A percentile compares a stretch with the other conserved stretches of the same genome.
Evolutionary conservation across 2,329 filamentous ascomycete species (phyloP).

Genomic region (Colletotrichum liaoningense): DNA sequence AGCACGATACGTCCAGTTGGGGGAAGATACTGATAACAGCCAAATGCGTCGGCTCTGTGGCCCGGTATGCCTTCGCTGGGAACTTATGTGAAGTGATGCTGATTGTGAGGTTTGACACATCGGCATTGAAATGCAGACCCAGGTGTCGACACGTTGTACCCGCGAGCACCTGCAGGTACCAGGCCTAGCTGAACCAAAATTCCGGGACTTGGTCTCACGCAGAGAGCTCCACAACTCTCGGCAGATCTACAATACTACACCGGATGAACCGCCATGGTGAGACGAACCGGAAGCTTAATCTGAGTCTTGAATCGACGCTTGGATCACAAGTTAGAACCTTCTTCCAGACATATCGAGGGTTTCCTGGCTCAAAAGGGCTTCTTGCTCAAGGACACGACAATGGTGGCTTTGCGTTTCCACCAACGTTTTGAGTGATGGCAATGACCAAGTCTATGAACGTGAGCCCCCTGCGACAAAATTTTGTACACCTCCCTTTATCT

Average conservation of each 20-base stretch:
- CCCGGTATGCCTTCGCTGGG: too few relatives aligned
- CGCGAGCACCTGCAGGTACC: background rate
- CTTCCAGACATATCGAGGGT: background rate
- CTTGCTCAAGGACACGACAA: background rate
- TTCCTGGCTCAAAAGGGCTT: background rate
- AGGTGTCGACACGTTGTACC: too few relatives aligned
- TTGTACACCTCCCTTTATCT: background rate
- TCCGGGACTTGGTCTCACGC: background rate
- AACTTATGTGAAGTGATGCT: too few relatives aligned
- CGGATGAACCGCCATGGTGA: background rate
- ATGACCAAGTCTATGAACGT: background rate
- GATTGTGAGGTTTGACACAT: too few relatives aligned
- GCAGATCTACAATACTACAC: background rate
- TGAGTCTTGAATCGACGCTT: background rate
- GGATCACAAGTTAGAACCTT: background rate
- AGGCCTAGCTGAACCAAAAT: background rate
- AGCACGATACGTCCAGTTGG: too few relatives aligned
- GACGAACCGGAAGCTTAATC: slow-evolving; percentile 5
- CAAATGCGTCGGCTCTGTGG: too few relatives aligned
- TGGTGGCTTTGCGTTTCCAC: background rate
- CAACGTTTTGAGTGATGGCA: background rate
- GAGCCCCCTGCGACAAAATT: background rate
- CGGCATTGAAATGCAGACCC: background rate
- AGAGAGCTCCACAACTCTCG: slow-evolving; percentile 20
- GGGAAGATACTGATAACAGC: too few relatives aligned